Conservation (phyloP, 306 rosid genomes). For the Quercus glauca region DNA sequence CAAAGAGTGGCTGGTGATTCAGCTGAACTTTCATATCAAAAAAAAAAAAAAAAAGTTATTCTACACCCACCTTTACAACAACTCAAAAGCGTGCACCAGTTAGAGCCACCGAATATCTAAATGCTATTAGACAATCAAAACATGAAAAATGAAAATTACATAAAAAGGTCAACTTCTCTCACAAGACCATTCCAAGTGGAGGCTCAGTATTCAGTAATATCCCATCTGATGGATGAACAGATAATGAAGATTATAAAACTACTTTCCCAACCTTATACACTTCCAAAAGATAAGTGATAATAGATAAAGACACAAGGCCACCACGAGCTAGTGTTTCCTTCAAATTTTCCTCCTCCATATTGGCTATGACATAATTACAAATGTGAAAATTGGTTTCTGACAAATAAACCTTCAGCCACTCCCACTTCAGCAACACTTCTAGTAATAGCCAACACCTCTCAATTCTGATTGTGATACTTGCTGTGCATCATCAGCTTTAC, state of each 20-base stretch:
- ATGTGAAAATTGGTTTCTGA: not conserved
- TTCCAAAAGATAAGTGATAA: not conserved
- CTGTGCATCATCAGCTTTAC: conserved; percentile 44
- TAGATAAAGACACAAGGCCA: not conserved
- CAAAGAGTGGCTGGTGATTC: too few species aligned
- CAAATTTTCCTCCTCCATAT: not conserved
- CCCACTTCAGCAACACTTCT: not conserved
- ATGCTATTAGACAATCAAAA: not conserved
- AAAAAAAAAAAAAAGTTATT: too few species aligned
- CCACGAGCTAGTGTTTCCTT: not conserved
- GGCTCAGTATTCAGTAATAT: not conserved
- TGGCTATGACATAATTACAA: not conserved
- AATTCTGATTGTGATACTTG: conserved; percentile 33
- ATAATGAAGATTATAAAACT: not conserved
- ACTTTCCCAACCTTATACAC: not conserved
- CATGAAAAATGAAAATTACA: not conserved
- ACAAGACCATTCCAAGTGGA: not conserved
- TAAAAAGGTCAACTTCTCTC: not conserved
- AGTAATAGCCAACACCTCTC: conserved; percentile 65
- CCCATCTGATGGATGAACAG: not conserved
- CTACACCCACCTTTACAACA: too few species aligned
- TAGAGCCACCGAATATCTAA: too few species aligned
- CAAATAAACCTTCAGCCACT: not conserved
- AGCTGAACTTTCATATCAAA: not conserved
- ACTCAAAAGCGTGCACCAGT: too few species aligned